phyloP scores from a whole-genome alignment of 306 rosid genomes.

The Cucurbita maxima region DNA sequence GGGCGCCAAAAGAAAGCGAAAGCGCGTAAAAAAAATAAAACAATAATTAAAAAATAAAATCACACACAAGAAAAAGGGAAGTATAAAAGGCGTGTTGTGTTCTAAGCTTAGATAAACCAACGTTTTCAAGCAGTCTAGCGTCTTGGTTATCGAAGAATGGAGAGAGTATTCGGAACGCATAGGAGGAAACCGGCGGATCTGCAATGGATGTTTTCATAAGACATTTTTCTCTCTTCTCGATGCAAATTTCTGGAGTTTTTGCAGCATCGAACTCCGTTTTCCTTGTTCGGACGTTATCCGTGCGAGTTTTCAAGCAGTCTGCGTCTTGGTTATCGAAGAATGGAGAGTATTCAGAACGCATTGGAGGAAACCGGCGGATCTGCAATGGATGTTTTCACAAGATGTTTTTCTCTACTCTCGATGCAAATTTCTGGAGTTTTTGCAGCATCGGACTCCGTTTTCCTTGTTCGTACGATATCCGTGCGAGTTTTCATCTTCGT shows the following conservation, averaged over 20 bases:
- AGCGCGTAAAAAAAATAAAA: too few relatives aligned
- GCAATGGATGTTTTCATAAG: neutral
- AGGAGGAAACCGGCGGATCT: neutral
- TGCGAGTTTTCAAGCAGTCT: neutral
- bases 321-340: neutral
- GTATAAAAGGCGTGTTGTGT: neutral
- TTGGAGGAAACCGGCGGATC: neutral
- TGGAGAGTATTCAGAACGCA: neutral
- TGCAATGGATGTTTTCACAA: neutral
- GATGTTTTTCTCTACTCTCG: neutral
- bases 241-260: neutral
- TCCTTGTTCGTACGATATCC: neutral
- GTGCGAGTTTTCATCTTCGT: neutral
- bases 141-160: neutral
- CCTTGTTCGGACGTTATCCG: neutral
- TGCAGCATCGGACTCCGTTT: neutral
- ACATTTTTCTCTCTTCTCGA: neutral
- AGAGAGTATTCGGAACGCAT: neutral
- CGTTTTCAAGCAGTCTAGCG: neutral
- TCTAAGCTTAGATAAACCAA: neutral
- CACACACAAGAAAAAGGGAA: neutral
- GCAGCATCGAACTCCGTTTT: neutral
- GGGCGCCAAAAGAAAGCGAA: too few relatives aligned
- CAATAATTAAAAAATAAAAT: too few relatives aligned
- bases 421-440: neutral